phyloP scores from a whole-genome alignment of 2,329 filamentous ascomycete genomes.

The Penicillium sp. region DNA sequence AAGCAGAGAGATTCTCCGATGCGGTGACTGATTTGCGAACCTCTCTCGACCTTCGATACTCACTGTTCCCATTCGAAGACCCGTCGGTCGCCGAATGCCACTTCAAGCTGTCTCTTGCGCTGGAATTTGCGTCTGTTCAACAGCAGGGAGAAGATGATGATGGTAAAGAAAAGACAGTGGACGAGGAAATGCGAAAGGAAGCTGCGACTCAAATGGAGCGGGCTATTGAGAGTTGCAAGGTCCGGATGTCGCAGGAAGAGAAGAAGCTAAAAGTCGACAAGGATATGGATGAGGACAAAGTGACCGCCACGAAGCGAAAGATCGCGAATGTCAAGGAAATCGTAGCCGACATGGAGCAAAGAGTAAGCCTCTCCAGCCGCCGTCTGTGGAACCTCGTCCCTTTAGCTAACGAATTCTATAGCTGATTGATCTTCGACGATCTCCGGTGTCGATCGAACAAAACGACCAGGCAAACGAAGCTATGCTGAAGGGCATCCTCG shows the following conservation, averaged over 20 bases:
- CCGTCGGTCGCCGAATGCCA: slow-evolving; percentile 90
- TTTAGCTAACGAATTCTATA: slow-evolving; percentile 28
- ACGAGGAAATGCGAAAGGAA: slow-evolving; percentile 57
- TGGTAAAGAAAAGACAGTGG: slow-evolving; percentile 42
- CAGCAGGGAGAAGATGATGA: slow-evolving; percentile 41
- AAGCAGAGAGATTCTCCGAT: slow-evolving; percentile 87
- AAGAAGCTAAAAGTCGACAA: slow-evolving; percentile 39
- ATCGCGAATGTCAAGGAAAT: slow-evolving; percentile 62
- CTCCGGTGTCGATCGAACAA: slow-evolving; percentile 50
- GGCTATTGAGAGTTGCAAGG: slow-evolving; percentile 58
- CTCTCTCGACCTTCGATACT: slow-evolving; percentile 73
- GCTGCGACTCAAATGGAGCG: slow-evolving; percentile 59
- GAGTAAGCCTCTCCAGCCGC: slow-evolving; percentile 40
- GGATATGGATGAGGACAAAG: slow-evolving; percentile 41
- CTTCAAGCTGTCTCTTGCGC: slow-evolving; percentile 90
- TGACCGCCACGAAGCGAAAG: slow-evolving; percentile 42
- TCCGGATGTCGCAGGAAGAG: slow-evolving; percentile 56
- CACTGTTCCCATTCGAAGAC: slow-evolving; percentile 75
- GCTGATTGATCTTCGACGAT: slow-evolving; percentile 57
- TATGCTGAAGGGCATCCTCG: slow-evolving; percentile 57
- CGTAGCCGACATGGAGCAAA: slow-evolving; percentile 59
- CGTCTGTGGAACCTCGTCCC: not conserved
- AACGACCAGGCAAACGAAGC: slow-evolving; percentile 36
- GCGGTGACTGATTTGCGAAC: slow-evolving; percentile 82
- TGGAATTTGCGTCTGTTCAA: slow-evolving; percentile 87